phyloP scores from a whole-genome alignment of 345 rosid genomes.

The Clausena lansium region DNA sequence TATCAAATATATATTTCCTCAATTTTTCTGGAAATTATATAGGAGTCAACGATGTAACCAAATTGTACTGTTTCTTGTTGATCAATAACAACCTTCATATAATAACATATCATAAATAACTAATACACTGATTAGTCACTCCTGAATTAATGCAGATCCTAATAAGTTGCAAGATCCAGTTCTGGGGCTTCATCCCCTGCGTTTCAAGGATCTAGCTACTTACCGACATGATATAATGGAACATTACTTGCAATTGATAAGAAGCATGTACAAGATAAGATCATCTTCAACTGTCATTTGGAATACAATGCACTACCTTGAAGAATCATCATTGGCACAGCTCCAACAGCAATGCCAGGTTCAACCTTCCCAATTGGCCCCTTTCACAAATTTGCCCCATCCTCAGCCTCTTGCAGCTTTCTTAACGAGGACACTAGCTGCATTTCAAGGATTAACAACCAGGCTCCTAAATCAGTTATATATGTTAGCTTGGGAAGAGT shows the following conservation, averaged over 20 bases:
- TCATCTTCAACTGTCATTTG: constrained; percentile 1
- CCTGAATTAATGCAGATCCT: constrained; percentile 7
- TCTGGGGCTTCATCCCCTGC: neutral
- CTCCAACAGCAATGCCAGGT: constrained; percentile 7
- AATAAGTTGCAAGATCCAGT: neutral
- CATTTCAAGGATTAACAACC: constrained; percentile 3
- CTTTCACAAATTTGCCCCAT: constrained; percentile 18
- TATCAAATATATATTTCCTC: neutral
- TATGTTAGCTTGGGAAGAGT: neutral
- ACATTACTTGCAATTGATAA: neutral
- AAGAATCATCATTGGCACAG: constrained; percentile 10
- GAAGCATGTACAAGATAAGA: neutral
- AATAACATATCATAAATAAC: neutral
- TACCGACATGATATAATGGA: too few relatives aligned
- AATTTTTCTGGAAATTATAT: neutral
- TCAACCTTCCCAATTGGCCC: constrained; percentile 31
- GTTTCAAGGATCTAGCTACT: neutral
- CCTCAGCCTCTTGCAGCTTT: constrained; percentile 12
- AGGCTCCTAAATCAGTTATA: neutral
- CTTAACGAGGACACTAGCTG: constrained; percentile 25
- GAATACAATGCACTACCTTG: constrained; percentile 11
- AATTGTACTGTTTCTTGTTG: neutral
- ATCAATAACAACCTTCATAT: neutral
- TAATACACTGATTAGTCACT: neutral
- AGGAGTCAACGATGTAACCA: neutral